A percentile compares a stretch with the other conserved stretches of the same genome.
phyloP scores from a whole-genome alignment of 2,329 filamentous ascomycete genomes.

The Fonsecaea monophora region DNA sequence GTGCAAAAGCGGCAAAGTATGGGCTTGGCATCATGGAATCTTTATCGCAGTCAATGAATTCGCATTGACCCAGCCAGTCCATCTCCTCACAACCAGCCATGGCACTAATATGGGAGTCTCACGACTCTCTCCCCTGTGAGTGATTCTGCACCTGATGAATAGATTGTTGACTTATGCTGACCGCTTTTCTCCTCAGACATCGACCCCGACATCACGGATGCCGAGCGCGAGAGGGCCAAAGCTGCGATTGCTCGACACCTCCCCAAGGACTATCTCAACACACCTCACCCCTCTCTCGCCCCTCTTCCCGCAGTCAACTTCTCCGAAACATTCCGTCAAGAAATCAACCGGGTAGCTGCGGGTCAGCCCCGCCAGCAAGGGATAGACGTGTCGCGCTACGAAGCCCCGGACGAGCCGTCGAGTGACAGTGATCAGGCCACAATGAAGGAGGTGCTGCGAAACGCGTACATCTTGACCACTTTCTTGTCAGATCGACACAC shows the following conservation, averaged over 20 bases:
- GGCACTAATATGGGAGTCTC: conserved; percentile 71
- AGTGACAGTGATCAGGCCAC: conserved; percentile 44
- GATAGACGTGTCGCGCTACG: conserved; percentile 83
- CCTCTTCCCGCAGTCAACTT: conserved; percentile 62
- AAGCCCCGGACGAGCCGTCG: conserved; percentile 69
- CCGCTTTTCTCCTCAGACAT: conserved; percentile 66
- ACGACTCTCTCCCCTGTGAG: conserved; percentile 59
- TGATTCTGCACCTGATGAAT: neutral
- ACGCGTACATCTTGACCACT: conserved; percentile 64
- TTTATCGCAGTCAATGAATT: conserved; percentile 14
- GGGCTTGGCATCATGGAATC: conserved; percentile 13
- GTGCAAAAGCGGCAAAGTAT: neutral
- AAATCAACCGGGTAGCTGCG: conserved; percentile 71
- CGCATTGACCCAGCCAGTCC: neutral
- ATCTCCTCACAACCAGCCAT: conserved; percentile 52
- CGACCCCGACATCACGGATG: conserved; percentile 71
- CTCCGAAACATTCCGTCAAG: conserved; percentile 69
- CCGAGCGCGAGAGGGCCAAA: conserved; percentile 69
- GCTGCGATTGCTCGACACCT: conserved; percentile 74
- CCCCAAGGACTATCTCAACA: conserved; percentile 54
- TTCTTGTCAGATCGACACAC: conserved; percentile 64
- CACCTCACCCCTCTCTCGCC: conserved; percentile 66
- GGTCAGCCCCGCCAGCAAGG: conserved; percentile 64
- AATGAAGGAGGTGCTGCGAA: conserved; percentile 60
- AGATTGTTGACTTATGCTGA: conserved; percentile 30